A percentile compares a stretch with the other conserved stretches of the same genome.
phyloP scores from a whole-genome alignment of 352 stramenopile species.

The Phytopythium chamaehyphon region DNA sequence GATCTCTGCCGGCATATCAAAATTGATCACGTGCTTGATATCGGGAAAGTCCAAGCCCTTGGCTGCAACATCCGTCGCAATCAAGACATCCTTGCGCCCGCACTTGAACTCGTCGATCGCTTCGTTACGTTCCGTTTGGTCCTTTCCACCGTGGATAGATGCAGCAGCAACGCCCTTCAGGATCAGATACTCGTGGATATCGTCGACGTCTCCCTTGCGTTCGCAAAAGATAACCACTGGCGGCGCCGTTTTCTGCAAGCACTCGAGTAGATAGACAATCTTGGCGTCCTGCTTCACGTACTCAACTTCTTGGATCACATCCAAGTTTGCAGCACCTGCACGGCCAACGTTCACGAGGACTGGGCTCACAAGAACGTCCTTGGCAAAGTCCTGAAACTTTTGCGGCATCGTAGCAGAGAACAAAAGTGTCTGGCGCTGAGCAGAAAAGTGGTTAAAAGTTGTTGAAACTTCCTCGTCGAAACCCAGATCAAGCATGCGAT shows the following conservation, averaged over 20 bases:
- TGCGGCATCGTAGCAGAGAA: constrained; percentile 99
- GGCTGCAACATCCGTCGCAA: constrained; percentile 97
- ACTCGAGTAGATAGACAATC: constrained; percentile 98
- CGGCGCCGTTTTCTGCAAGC: constrained; percentile 98
- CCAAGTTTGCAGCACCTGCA: constrained; percentile 96
- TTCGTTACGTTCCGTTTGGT: constrained; percentile 97
- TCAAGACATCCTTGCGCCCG: constrained; percentile 95
- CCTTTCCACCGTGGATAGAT: constrained; percentile 98
- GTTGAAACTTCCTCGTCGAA: constrained; percentile 91
- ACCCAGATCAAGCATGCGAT: constrained; percentile 97
- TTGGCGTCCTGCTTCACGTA: constrained; percentile 99
- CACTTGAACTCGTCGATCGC: constrained; percentile 95
- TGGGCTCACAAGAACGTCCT: constrained; percentile 93
- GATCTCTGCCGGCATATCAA: constrained; percentile 99
- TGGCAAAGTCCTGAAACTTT: constrained; percentile 99
- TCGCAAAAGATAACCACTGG: constrained; percentile 99
- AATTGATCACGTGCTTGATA: constrained; percentile 99
- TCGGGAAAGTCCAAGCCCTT: constrained; percentile 99
- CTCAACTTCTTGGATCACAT: constrained; percentile 99
- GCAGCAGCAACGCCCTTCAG: constrained; percentile 95
- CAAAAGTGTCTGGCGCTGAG: constrained; percentile 97
- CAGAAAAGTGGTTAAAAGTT: constrained; percentile 98
- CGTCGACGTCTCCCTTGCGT: constrained; percentile 96
- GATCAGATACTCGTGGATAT: constrained; percentile 99
- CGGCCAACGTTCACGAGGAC: constrained; percentile 99